phyloP scores from a whole-genome alignment of 768 basidiomycete genomes.

The Butyriboletus loyo region DNA sequence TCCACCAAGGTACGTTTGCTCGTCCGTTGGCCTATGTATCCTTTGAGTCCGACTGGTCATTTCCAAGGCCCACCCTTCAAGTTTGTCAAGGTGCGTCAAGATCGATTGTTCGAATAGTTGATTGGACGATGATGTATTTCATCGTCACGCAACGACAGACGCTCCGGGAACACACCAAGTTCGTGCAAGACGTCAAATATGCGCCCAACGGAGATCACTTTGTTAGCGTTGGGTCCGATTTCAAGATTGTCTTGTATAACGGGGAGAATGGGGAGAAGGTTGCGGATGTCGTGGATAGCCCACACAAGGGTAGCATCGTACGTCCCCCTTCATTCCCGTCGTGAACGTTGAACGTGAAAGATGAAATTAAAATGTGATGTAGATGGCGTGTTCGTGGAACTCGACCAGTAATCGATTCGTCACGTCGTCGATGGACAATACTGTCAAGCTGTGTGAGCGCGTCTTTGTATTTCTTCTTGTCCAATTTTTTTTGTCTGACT shows the following conservation, averaged over 20 bases:
- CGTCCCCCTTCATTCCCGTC: conserved; percentile 27
- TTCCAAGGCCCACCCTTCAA: conserved; percentile 77
- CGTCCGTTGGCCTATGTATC: background rate
- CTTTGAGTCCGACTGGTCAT: background rate
- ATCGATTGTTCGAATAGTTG: background rate
- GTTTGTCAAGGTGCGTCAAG: conserved; percentile 64
- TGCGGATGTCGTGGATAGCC: conserved; percentile 61
- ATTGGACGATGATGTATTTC: background rate
- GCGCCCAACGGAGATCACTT: conserved; percentile 80
- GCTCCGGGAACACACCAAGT: conserved; percentile 86
- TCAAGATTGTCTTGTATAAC: conserved; percentile 84
- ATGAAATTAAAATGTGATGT: background rate
- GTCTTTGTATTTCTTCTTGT: background rate
- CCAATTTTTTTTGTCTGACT: background rate
- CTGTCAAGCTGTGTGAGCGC: conserved; percentile 75
- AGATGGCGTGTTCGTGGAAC: conserved; percentile 83
- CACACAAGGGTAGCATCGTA: conserved; percentile 76
- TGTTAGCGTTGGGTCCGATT: conserved; percentile 86
- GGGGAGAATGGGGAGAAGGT: conserved; percentile 83
- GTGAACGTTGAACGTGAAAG: background rate
- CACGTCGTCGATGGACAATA: conserved; percentile 85
- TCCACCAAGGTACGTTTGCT: conserved; percentile 63
- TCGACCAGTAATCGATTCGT: conserved; percentile 66
- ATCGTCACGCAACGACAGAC: conserved; percentile 41
- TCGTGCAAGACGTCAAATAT: conserved; percentile 88